Evolutionary conservation across 306 rosid species (phyloP).

Genomic region (Casuarina glauca): DNA sequence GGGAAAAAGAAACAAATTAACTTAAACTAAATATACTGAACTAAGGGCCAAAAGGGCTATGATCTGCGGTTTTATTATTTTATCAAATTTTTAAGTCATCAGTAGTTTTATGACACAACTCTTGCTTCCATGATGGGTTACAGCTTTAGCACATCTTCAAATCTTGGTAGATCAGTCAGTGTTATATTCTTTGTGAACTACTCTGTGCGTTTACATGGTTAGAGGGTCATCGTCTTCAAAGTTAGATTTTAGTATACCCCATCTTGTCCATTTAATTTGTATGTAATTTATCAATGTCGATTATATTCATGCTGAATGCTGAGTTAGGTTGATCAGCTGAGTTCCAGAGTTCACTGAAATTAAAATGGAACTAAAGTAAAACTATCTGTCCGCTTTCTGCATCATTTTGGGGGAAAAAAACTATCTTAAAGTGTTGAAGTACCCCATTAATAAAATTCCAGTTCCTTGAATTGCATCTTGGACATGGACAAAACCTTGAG

Average conservation of each 20-base stretch:
- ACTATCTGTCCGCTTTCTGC: too few relatives aligned
- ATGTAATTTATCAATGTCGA: too few relatives aligned
- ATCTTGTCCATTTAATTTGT: background rate
- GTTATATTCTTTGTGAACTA: background rate
- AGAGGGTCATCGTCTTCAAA: background rate
- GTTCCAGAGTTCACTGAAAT: too few relatives aligned
- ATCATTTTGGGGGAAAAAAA: too few relatives aligned
- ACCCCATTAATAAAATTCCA: too few relatives aligned
- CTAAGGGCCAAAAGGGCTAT: slow-evolving; percentile 1
- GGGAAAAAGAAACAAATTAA: background rate
- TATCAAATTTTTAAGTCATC: slow-evolving; percentile 15
- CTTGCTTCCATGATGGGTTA: slow-evolving; percentile 2
- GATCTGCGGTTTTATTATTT: slow-evolving; percentile 3
- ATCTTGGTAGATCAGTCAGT: background rate
- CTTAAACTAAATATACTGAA: background rate
- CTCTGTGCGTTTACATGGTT: background rate
- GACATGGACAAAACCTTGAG: too few relatives aligned
- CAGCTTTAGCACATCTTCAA: slow-evolving; percentile 1
- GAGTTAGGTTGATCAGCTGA: too few relatives aligned
- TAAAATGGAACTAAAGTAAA: too few relatives aligned
- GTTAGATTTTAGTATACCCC: background rate
- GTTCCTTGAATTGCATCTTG: too few relatives aligned
- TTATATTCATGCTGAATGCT: too few relatives aligned
- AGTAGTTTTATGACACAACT: slow-evolving; percentile 6
- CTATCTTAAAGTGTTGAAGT: too few relatives aligned